Percentiles rank a stretch among this genome's conserved stretches.
Evolutionary conservation across 306 rosid species (phyloP).

Genomic region (Prunus persica): DNA sequence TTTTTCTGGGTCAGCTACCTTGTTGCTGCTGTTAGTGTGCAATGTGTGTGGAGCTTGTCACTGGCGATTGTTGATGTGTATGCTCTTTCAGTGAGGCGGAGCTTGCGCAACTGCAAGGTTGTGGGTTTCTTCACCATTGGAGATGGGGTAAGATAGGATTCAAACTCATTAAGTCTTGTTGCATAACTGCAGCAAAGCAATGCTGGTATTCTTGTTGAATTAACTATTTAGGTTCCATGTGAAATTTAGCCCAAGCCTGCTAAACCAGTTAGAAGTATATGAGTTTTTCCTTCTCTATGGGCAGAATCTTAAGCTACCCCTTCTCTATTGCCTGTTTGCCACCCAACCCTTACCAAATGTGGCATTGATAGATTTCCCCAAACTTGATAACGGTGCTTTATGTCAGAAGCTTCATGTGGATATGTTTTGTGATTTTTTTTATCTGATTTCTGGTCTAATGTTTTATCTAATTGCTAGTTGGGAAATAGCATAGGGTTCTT

Average conservation of each 20-base stretch:
- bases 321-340: neutral
- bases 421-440: neutral
- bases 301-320: neutral
- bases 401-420: neutral
- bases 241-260: neutral
- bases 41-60: constrained; percentile 44
- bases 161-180: neutral
- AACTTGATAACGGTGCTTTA: neutral
- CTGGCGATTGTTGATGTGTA: constrained; percentile 40
- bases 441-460: neutral
- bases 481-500: neutral
- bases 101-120: constrained; percentile 27
- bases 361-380: neutral
- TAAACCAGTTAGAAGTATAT: neutral
- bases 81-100: constrained; percentile 37
- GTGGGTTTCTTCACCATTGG: constrained; percentile 35
- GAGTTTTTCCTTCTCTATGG: neutral
- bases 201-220: too few species aligned
- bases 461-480: neutral
- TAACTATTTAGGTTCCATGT: neutral
- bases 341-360: neutral
- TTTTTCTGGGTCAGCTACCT: constrained; percentile 27
- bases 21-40: constrained; percentile 47
- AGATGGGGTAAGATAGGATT: constrained; percentile 34
- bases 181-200: neutral